Evolutionary conservation across 2,329 filamentous ascomycete genomes (phyloP).

Genomic region (Purpureocillium lavendulum): DNA sequence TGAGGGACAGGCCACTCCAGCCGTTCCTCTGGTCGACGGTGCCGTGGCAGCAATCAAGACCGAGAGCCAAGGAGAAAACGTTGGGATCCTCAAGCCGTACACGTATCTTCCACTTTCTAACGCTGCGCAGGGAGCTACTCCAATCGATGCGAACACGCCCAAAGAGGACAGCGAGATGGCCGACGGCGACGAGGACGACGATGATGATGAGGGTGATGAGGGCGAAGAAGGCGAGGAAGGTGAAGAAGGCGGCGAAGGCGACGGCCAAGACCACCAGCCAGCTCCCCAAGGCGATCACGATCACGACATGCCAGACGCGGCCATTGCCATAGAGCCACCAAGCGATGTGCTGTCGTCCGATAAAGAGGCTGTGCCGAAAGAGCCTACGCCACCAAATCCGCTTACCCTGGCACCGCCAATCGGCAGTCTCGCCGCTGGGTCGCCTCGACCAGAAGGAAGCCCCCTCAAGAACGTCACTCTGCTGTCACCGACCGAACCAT

Average conservation of each 20-base stretch:
- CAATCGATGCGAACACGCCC: slow-evolving; percentile 34
- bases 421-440: slow-evolving; percentile 14
- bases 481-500: slow-evolving; percentile 33
- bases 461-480: slow-evolving; percentile 44
- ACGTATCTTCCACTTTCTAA: not conserved
- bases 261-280: slow-evolving; percentile 35
- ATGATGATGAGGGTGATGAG: slow-evolving; percentile 38
- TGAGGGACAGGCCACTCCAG: slow-evolving; percentile 18
- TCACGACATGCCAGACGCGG: slow-evolving; percentile 27
- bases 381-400: slow-evolving; percentile 18
- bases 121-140: slow-evolving; percentile 26
- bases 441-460: slow-evolving; percentile 37
- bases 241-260: slow-evolving; percentile 38
- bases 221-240: slow-evolving; percentile 39
- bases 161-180: slow-evolving; percentile 44
- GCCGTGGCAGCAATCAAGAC: slow-evolving; percentile 28
- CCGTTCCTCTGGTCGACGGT: slow-evolving; percentile 25
- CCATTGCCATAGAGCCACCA: slow-evolving; percentile 16
- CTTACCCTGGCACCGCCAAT: slow-evolving; percentile 22
- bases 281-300: slow-evolving; percentile 20
- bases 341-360: too few species aligned
- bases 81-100: slow-evolving; percentile 15
- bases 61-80: slow-evolving; percentile 28
- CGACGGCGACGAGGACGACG: slow-evolving; percentile 39
- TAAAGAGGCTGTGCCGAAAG: slow-evolving; percentile 15